Base-by-base conservation (phyloP, 192 early-diverging fungal species). In the Umbelopsis sp. region DNA sequence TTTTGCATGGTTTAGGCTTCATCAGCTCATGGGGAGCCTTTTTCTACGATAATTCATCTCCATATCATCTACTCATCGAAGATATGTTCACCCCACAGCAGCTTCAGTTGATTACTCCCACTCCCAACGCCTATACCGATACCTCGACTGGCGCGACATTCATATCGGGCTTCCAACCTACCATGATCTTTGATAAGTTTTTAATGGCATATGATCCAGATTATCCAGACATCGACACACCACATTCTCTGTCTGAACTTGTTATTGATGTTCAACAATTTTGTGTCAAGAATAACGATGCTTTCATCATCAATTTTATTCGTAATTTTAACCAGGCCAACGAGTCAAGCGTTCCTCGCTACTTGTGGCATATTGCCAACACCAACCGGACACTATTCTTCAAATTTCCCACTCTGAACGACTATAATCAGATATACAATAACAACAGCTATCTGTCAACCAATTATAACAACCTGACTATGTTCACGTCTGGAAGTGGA, bases 121-220 rank as follows among this genome's bases (percentile, higher is more conserved):
- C 67, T 13, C 67, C 67, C 8, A 49, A 52, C 4, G 44, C 48
- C 15, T 52, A 33, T 48, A 69, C 67, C 20, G 67, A 69, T 47
- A 61, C 55, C 0, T 47, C 48, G 15, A 69, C 48, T 0, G 78
- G 78, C 0, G 67, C 74, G 2, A 51, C 64, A 2, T 79, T 68
- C 48, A 66, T 79, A 44, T 74, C 73, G 2, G 74, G 78, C 0
- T 79, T 79, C 49, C 73, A 72, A 46, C 78, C 73, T 9, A 75
- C 73, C 30, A 74, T 79, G 70, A 74, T 79, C 15, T 79, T 79
- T 70, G 78, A 79, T 20, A 79, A 79, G 41, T 75, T 65, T 41
- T 68, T 79, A 6, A 25, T 72, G 13, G 67, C 49, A 20, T 52
- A 37, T 46, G 67, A 69, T 12, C 67, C 67, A 4, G 1, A 21